Evolutionary conservation across 768 basidiomycete species (phyloP).

Genomic region (Wakefieldia striispora): DNA sequence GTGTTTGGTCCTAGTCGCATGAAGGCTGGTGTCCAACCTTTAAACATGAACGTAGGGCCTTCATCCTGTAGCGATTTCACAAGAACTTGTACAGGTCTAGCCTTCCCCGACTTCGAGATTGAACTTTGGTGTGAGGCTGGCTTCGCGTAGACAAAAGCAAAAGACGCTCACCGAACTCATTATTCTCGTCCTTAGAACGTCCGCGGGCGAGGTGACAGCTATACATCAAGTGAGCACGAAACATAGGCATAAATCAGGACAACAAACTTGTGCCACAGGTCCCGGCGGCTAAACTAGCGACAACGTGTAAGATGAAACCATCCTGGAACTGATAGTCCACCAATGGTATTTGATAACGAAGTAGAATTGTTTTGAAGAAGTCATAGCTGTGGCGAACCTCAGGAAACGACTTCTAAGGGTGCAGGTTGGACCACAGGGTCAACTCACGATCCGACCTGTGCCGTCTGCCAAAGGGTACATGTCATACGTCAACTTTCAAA

Average conservation of each 20-base stretch:
- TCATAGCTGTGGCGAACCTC: constrained; percentile 55
- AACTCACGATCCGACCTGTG: constrained; percentile 82
- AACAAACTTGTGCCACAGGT: constrained; percentile 74
- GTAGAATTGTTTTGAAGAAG: constrained; percentile 62
- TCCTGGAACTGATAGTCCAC: constrained; percentile 62
- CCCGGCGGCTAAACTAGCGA: constrained; percentile 67
- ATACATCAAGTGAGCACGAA: constrained; percentile 4
- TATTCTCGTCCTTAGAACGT: constrained; percentile 72
- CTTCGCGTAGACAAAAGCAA: background rate
- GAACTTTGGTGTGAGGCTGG: constrained; percentile 1
- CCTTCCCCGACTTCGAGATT: constrained; percentile 45
- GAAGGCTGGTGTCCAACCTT: constrained; percentile 89
- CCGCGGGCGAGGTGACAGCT: constrained; percentile 80
- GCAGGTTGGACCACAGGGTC: background rate
- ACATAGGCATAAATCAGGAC: background rate
- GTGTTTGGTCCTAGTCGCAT: constrained; percentile 83
- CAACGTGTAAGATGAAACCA: constrained; percentile 61
- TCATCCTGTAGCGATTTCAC: constrained; percentile 63
- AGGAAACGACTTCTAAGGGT: background rate
- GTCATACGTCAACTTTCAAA: constrained; percentile 2
- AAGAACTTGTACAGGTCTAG: constrained; percentile 51
- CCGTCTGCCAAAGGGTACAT: constrained; percentile 44
- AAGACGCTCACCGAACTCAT: constrained; percentile 63
- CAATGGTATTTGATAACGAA: constrained; percentile 52
- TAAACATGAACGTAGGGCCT: constrained; percentile 77